A percentile compares a stretch with the other conserved stretches of the same genome.
These are phyloP conservation scores for Calonectria honghensis DNA, from an alignment of 2,329 filamentous ascomycete genomes.

Conservation along the genomic window DNA sequence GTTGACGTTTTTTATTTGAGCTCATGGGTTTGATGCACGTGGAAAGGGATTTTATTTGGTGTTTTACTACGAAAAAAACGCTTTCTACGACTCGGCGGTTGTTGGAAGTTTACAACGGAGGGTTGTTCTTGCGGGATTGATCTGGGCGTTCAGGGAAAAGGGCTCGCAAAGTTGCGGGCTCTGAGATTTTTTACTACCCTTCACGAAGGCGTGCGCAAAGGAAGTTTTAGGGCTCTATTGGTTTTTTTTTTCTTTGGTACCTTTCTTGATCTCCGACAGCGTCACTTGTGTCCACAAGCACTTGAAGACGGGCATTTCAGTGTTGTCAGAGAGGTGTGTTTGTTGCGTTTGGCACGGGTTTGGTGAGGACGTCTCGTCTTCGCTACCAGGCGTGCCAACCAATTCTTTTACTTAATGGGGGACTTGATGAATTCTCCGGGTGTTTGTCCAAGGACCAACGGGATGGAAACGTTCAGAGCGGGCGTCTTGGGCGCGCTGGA, in stretches of 20 bases:
- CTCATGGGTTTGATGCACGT: constrained; percentile 32
- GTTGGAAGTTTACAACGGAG: constrained; percentile 44
- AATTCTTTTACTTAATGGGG: constrained; percentile 35
- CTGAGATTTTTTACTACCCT: constrained; percentile 50
- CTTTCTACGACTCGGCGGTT: constrained; percentile 44
- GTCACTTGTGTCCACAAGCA: constrained; percentile 40
- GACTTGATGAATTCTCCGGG: constrained; percentile 41
- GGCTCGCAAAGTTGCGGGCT: constrained; percentile 53
- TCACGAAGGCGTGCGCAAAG: constrained; percentile 54
- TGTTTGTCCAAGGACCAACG: constrained; percentile 40
- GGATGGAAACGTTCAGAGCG: constrained; percentile 42
- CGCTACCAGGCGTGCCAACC: constrained; percentile 15
- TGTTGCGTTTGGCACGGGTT: constrained; percentile 3
- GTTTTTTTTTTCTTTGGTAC: constrained; percentile 40
- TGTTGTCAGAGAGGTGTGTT: constrained; percentile 37
- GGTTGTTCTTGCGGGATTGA: constrained; percentile 53
- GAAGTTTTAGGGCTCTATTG: constrained; percentile 39
- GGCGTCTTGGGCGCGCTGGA: constrained; percentile 43
- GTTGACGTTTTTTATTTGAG: constrained; percentile 42
- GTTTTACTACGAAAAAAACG: constrained; percentile 42
- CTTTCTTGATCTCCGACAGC: constrained; percentile 30
- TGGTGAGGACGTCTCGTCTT: constrained; percentile 10
- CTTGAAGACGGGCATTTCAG: constrained; percentile 41
- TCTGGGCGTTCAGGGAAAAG: constrained; percentile 56
- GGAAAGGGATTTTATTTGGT: constrained; percentile 40